phyloP scores from a whole-genome alignment of 164 flowering plant species.

The Buxus sempervirens region DNA sequence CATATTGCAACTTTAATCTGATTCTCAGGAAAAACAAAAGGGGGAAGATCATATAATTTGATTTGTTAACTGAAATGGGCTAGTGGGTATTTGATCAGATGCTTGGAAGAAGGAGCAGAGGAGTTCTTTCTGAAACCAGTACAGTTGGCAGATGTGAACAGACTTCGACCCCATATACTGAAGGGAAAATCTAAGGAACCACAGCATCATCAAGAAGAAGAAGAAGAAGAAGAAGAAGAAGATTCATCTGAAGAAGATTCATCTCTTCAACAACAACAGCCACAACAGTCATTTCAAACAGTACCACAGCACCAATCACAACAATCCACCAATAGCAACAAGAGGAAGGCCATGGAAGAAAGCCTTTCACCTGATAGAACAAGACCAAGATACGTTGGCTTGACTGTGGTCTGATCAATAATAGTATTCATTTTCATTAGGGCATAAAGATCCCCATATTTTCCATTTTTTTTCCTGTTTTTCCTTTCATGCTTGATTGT shows the following conservation, averaged over 20 bases:
- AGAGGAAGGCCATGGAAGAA: constrained; percentile 41
- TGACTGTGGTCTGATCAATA: constrained; percentile 31
- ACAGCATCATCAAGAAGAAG: constrained; percentile 6
- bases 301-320: constrained; percentile 17
- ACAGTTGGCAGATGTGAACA: constrained; percentile 48
- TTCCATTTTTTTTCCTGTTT: not conserved
- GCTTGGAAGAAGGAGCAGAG: constrained; percentile 72
- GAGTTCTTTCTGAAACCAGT: constrained; percentile 72
- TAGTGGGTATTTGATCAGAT: constrained; percentile 28
- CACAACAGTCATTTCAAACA: constrained; percentile 5
- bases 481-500: constrained; percentile 7
- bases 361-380: constrained; percentile 38
- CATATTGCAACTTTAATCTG: not conserved
- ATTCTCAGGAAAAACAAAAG: not conserved
- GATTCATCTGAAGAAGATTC: too few species aligned
- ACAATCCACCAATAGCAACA: constrained; percentile 25
- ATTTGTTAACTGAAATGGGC: not conserved
- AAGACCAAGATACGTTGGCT: constrained; percentile 47
- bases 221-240: not conserved
- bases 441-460: not conserved
- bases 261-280: constrained; percentile 21
- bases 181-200: constrained; percentile 31
- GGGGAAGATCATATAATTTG: not conserved
- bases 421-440: not conserved
- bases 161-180: constrained; percentile 47